Percentiles rank a stretch among this genome's conserved stretches.
Evolutionary conservation across 495 filamentous ascomycete genomes (phyloP).

Genomic region (Penicillium angulare): DNA sequence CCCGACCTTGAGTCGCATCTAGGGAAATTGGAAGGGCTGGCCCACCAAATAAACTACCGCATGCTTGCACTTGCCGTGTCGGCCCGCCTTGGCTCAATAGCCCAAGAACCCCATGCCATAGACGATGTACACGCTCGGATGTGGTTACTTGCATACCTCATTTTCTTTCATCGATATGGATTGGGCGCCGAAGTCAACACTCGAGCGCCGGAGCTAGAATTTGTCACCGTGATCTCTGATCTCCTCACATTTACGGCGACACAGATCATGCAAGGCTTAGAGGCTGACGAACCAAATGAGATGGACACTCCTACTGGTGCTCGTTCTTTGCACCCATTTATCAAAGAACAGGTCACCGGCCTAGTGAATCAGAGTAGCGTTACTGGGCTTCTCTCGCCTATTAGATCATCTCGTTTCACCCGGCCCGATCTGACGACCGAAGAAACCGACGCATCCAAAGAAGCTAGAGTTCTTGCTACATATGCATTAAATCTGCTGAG

Average conservation of each 20-base stretch:
- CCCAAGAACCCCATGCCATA: conserved; percentile 17
- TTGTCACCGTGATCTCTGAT: conserved; percentile 62
- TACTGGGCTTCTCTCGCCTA: conserved; percentile 53
- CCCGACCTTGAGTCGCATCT: conserved; percentile 42
- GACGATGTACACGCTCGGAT: conserved; percentile 46
- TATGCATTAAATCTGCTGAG: conserved; percentile 84
- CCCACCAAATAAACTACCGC: conserved; percentile 52
- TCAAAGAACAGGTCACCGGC: conserved; percentile 58
- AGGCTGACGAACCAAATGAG: conserved; percentile 46
- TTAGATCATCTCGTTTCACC: conserved; percentile 27
- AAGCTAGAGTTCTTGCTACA: conserved; percentile 74
- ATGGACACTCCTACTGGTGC: conserved; percentile 22
- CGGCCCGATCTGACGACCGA: conserved; percentile 23
- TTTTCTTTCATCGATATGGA: conserved; percentile 64
- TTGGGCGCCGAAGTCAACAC: conserved; percentile 40
- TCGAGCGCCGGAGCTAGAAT: conserved; percentile 54
- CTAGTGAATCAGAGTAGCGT: conserved; percentile 67
- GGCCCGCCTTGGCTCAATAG: conserved; percentile 27
- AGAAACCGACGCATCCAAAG: conserved; percentile 41
- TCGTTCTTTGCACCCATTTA: conserved; percentile 51
- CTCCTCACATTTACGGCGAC: conserved; percentile 61
- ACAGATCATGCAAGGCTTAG: conserved; percentile 55
- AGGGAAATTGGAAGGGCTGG: conserved; percentile 46
- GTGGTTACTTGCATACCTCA: conserved; percentile 80
- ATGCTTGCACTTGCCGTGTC: conserved; percentile 50